Percentiles rank a stretch among this genome's conserved stretches.
These are phyloP conservation scores for Aureobasidium sp. DNA, from an alignment of 2,329 filamentous ascomycete genomes.

Conservation along the genomic window DNA sequence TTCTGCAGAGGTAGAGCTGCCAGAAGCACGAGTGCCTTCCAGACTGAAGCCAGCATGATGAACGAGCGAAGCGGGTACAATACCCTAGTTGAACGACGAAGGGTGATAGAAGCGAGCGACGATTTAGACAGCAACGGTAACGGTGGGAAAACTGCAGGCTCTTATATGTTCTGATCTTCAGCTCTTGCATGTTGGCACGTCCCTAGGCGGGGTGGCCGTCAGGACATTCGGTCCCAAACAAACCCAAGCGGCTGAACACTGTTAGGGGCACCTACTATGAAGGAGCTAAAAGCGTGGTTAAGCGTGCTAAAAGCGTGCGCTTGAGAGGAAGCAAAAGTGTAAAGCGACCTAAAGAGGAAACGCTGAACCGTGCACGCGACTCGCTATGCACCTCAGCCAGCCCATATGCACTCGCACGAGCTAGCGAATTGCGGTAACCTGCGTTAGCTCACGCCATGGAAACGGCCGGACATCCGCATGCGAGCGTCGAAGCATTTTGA, in stretches of 20 bases:
- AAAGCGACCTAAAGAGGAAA: constrained; percentile 7
- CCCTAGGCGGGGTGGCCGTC: background rate
- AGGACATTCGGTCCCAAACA: background rate
- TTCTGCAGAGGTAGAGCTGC: constrained; percentile 2
- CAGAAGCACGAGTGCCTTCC: constrained; percentile 5
- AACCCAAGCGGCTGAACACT: constrained; percentile 7
- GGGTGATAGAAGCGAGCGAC: background rate
- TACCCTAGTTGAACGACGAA: background rate
- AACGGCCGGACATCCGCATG: background rate
- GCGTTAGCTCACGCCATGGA: background rate
- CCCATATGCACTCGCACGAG: background rate
- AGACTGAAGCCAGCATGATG: constrained; percentile 2
- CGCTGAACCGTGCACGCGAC: background rate
- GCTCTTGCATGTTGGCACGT: background rate
- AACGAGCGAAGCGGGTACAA: constrained; percentile 1
- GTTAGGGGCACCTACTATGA: background rate
- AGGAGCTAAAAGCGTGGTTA: constrained; percentile 6
- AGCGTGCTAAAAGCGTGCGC: constrained; percentile 1
- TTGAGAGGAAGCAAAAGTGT: background rate
- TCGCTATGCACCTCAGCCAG: constrained; percentile 2
- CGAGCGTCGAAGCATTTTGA: background rate
- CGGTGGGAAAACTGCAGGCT: background rate
- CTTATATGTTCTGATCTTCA: constrained; percentile 4
- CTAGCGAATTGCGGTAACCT: constrained; percentile 1
- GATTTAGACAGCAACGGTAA: constrained; percentile 4